These are phyloP conservation scores for Leucocoprinus birnbaumii DNA, from an alignment of 768 basidiomycete species.

Conservation along the genomic window DNA sequence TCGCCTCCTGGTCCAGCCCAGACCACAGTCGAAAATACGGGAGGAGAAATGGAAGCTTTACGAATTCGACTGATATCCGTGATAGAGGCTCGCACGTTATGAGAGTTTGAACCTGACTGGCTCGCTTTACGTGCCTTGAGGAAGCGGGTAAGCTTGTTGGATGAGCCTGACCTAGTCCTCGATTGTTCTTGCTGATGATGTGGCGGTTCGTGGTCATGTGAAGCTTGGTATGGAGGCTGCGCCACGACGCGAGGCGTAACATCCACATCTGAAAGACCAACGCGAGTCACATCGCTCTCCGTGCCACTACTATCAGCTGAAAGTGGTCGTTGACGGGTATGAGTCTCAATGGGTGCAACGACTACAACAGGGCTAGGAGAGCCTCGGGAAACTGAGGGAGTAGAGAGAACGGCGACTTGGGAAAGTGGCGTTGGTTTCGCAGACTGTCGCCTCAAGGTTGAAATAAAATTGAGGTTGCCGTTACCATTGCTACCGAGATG, in stretches of 20 bases:
- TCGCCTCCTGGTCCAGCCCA: constrained; percentile 14
- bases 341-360: not conserved
- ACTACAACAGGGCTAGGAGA: not conserved
- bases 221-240: not conserved
- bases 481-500: not conserved
- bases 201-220: no score
- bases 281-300: constrained; percentile 14
- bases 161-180: constrained; percentile 1
- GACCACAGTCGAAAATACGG: constrained; percentile 18
- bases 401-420: not conserved
- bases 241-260: constrained; percentile 9
- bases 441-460: not conserved
- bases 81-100: not conserved
- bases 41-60: constrained; percentile 23
- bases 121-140: constrained; percentile 10
- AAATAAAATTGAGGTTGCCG: not conserved
- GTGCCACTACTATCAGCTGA: constrained; percentile 12
- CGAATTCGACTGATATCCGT: constrained; percentile 13
- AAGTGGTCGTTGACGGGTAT: not conserved
- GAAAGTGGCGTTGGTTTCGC: constrained; percentile 8
- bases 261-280: constrained; percentile 4
- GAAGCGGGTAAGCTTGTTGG: constrained; percentile 15
- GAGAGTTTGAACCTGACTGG: constrained; percentile 1
- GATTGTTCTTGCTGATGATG: not conserved
- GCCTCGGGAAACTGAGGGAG: constrained; percentile 1